A percentile compares a stretch with the other conserved stretches of the same genome.
phyloP scores from a whole-genome alignment of 2,329 filamentous ascomycete species.

The Madurella mycetomatis region DNA sequence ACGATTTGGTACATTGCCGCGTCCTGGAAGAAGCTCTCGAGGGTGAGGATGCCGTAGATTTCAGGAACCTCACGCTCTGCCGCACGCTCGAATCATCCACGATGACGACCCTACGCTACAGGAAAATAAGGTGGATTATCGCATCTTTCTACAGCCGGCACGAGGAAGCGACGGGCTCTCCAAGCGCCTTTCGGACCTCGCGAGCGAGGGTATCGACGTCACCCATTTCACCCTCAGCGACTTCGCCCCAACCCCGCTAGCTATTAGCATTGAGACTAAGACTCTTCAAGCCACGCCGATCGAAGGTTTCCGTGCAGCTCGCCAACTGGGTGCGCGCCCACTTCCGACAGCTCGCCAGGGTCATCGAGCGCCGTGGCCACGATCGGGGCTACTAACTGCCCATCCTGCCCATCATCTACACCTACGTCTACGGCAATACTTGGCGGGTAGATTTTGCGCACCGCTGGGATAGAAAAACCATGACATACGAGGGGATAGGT shows the following conservation, averaged over 20 bases:
- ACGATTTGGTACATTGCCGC: constrained; percentile 7
- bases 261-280: constrained; percentile 9
- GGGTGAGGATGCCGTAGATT: constrained; percentile 1
- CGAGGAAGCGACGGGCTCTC: constrained; percentile 4
- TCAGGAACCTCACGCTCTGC: constrained; percentile 9
- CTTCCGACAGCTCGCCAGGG: constrained; percentile 7
- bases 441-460: constrained; percentile 10
- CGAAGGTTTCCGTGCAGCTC: constrained; percentile 4
- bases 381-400: constrained; percentile 1
- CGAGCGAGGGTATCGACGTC: constrained; percentile 4
- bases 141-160: constrained; percentile 8
- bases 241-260: constrained; percentile 7
- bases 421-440: constrained; percentile 2
- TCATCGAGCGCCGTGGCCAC: constrained; percentile 2
- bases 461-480: constrained; percentile 8
- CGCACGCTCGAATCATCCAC: constrained; percentile 4
- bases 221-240: constrained; percentile 5
- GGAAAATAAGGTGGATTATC: constrained; percentile 6
- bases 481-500: constrained; percentile 6
- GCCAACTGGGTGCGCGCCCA: constrained; percentile 10
- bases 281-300: constrained; percentile 4
- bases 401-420: constrained; percentile 7
- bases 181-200: constrained; percentile 6
- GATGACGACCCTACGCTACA: constrained; percentile 6
- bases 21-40: constrained; percentile 8